Evolutionary conservation across 2,329 filamentous ascomycete genomes (phyloP), one percentile per base, ranked within the genome.

Genomic region (Diaporthe ampelina): DNA sequence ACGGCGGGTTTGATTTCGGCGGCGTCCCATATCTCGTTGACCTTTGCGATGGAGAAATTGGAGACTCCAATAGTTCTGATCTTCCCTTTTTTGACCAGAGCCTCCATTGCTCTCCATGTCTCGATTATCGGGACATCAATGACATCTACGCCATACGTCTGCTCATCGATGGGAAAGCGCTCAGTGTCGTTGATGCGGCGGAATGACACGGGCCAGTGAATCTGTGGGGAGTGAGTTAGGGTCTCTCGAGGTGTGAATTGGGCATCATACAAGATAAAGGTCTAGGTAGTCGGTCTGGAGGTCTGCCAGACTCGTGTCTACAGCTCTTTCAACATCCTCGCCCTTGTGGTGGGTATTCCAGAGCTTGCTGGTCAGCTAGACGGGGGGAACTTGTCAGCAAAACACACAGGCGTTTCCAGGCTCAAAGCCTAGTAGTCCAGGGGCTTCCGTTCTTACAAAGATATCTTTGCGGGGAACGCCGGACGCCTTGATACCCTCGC

Each of bases 21-120:
- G 37, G 79, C 65, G 84, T 80, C 40, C 68, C 89, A 83, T 24
- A 91, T 82, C 59, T 86, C 80, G 76, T 90, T 85, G 43, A 91
- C 85, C 63, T 85, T 86, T 52, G 83, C 79, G 59, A 83, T 81
- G 40, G 85, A 87, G 80, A 86, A 90, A 82, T 91, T 91, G 74
- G 85, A 87, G 40, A 91, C 85, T 21, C 89, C 89, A 70, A 91
- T 90, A 69, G 85, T 84, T 75, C 85, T 85, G 32, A 86, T 83
- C 80, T 90, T 90, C 76, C 87, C 86, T 54, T 86, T 85, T 50
- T 81, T 81, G 4, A 89, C 83, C 19, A 90, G 80, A 65, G 85
- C 85, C 81, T 91, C 90, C 88, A 91, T 88, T 56, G 88, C 88
- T 52, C 83, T 82, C 88, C 88, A 90, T 26, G 90, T 91, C 80